Percentiles rank a stretch among this genome's conserved stretches.
These are phyloP conservation scores for Colletotrichum sp. DNA, from an alignment of 2,329 filamentous ascomycete genomes.

Conservation along the genomic window DNA sequence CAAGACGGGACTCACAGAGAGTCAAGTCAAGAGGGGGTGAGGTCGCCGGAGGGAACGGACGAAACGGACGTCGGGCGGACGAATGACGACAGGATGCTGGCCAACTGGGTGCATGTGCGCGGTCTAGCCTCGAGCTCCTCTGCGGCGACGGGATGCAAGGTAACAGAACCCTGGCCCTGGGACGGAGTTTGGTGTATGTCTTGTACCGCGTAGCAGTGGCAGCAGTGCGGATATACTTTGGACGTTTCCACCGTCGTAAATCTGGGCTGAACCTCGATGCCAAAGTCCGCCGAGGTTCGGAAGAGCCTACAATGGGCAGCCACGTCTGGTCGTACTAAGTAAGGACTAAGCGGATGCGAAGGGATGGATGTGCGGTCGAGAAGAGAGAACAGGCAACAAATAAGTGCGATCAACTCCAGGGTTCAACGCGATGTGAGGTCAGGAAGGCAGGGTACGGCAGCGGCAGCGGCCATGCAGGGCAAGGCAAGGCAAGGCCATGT, in stretches of 20 bases:
- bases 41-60: constrained; percentile 19
- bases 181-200: background rate
- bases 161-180: constrained; percentile 3
- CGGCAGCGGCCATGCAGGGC: background rate
- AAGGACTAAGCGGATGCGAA: background rate
- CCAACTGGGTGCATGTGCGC: background rate
- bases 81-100: constrained; percentile 15
- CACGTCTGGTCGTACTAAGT: background rate
- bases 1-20: background rate
- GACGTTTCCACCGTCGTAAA: background rate
- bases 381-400: background rate
- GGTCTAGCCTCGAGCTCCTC: background rate
- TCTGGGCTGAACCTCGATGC: background rate
- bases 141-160: background rate
- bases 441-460: background rate
- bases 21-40: background rate
- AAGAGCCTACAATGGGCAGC: background rate
- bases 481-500: background rate
- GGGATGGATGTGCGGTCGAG: background rate
- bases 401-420: background rate
- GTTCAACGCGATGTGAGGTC: background rate
- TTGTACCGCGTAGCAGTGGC: background rate
- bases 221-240: background rate
- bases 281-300: background rate
- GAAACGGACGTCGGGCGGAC: constrained; percentile 9